These are phyloP conservation scores for Boechera retrofracta DNA, from an alignment of 345 rosid species.

Conservation along the genomic window DNA sequence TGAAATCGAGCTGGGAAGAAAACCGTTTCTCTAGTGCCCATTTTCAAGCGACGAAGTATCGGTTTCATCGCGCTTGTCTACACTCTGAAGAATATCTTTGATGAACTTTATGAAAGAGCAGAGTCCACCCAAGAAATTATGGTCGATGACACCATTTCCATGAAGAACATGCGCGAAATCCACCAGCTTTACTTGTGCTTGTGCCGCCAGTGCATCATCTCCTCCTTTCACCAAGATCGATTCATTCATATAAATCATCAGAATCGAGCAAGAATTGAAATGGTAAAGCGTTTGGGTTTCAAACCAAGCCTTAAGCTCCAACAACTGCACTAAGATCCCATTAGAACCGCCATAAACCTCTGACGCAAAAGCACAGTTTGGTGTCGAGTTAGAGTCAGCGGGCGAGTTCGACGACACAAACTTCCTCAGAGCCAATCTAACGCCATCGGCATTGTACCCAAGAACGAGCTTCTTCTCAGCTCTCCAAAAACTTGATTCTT, in stretches of 20 bases:
- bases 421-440: conserved; percentile 63
- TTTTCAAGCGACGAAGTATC: conserved; percentile 24
- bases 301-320: conserved; percentile 88
- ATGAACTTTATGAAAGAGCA: conserved; percentile 84
- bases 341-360: conserved; percentile 65
- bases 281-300: conserved; percentile 83
- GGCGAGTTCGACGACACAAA: conserved; percentile 73
- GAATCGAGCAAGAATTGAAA: conserved; percentile 79
- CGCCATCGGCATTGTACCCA: conserved; percentile 52
- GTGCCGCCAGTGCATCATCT: conserved; percentile 14
- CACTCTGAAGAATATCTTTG: conserved; percentile 59
- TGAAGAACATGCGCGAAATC: conserved; percentile 92
- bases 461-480: conserved; percentile 59
- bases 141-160: conserved; percentile 80
- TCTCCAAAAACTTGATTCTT: conserved; percentile 64
- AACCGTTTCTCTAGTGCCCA: conserved; percentile 18
- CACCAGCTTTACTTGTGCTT: conserved; percentile 66
- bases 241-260: conserved; percentile 67
- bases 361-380: conserved; percentile 65
- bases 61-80: conserved; percentile 45
- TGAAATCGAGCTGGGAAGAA: background rate
- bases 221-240: conserved; percentile 42
- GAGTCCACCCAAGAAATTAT: conserved; percentile 89
- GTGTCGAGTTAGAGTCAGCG: conserved; percentile 43
- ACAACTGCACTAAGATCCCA: conserved; percentile 77